Evolutionary conservation across 208 protist genomes (phyloP).

Genomic region (Acanthamoeba triangularis): DNA sequence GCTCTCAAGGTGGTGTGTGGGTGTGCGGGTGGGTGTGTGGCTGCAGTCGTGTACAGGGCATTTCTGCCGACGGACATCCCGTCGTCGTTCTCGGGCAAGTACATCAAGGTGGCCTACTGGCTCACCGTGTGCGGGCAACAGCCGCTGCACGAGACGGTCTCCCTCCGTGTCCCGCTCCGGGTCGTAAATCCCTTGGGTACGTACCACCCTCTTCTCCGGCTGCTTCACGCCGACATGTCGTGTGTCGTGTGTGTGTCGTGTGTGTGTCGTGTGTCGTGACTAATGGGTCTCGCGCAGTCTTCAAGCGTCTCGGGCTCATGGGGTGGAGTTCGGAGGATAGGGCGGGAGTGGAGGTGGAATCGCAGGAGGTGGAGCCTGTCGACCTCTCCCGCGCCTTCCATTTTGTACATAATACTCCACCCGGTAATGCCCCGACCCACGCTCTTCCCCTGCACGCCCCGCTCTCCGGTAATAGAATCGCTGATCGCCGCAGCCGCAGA

Average conservation of each 20-base stretch:
- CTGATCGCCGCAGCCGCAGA: neutral
- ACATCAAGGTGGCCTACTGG: constrained; percentile 12
- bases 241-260: neutral
- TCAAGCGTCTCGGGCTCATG: constrained; percentile 5
- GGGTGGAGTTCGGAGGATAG: neutral
- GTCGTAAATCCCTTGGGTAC: neutral
- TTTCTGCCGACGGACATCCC: constrained; percentile 15
- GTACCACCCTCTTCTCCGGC: neutral
- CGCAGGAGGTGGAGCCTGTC: neutral
- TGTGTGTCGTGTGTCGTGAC: too few relatives aligned
- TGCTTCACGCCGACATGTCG: neutral
- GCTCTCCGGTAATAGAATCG: too few relatives aligned
- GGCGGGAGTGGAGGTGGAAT: neutral
- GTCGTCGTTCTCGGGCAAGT: constrained; percentile 4
- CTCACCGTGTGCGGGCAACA: constrained; percentile 13
- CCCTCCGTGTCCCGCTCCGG: neutral
- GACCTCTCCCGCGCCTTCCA: neutral
- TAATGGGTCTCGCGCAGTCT: neutral
- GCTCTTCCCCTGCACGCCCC: too few relatives aligned
- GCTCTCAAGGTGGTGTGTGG: too few relatives aligned
- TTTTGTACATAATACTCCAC: neutral
- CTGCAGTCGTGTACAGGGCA: constrained; percentile 5
- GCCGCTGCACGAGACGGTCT: constrained; percentile 22
- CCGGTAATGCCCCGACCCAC: too few relatives aligned
- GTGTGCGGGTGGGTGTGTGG: too few relatives aligned